phyloP scores from a whole-genome alignment of 164 flowering plant species.

The Nymphaea colorata region DNA sequence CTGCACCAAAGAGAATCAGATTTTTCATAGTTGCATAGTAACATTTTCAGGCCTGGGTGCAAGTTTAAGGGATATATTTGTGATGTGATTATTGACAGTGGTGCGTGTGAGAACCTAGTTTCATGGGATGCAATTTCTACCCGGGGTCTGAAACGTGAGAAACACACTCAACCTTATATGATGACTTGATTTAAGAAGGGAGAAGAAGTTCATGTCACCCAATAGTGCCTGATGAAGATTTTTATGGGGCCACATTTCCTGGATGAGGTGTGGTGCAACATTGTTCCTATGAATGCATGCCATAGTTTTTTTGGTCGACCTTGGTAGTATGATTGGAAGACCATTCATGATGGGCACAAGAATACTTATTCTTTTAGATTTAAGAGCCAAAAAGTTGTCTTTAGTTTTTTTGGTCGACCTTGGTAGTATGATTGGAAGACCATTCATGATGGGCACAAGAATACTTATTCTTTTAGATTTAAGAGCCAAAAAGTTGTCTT shows the following conservation, averaged over 20 bases:
- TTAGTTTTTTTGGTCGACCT: neutral
- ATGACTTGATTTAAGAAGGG: neutral
- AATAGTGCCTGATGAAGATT: neutral
- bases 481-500: neutral
- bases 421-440: neutral
- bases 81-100: neutral
- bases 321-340: neutral
- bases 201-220: neutral
- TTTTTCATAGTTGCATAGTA: no score
- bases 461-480: neutral
- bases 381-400: neutral
- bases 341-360: neutral
- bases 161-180: neutral
- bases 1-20: no score
- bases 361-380: neutral
- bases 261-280: neutral
- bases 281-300: neutral
- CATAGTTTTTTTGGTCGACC: neutral
- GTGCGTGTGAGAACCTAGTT: neutral
- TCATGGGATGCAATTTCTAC: neutral
- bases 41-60: no score
- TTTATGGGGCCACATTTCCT: neutral
- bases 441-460: neutral
- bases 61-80: no score
- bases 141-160: neutral